Evolutionary conservation across 1,284 basidiomycete genomes (phyloP).

Genomic region (Malassezia dermatis): DNA sequence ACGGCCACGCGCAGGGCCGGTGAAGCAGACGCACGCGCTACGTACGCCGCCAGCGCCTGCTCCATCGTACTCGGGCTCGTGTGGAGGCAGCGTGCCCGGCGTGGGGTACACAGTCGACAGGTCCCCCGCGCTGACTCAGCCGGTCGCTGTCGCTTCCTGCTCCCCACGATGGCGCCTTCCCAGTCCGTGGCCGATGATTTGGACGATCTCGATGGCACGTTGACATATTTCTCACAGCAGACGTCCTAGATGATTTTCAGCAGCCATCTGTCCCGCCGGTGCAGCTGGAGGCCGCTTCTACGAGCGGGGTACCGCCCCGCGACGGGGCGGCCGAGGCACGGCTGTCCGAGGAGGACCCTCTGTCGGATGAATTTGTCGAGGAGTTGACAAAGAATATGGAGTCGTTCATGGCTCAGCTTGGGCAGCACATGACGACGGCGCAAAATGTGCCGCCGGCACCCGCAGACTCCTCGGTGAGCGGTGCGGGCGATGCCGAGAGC

Average conservation of each 20-base stretch:
- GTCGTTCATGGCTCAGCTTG: constrained; percentile 63
- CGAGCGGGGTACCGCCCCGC: constrained; percentile 3
- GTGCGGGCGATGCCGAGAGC: neutral
- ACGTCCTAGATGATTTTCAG: constrained; percentile 54
- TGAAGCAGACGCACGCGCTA: neutral
- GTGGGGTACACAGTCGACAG: neutral
- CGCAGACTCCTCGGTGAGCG: too few relatives aligned
- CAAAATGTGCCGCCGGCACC: neutral
- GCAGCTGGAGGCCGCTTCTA: neutral
- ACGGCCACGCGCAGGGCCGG: neutral
- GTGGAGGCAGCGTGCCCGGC: neutral
- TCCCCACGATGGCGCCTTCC: constrained; percentile 9
- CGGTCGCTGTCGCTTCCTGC: neutral
- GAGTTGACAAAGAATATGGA: constrained; percentile 76
- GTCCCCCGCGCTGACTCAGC: neutral
- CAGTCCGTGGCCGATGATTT: constrained; percentile 33
- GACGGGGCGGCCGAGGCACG: constrained; percentile 25
- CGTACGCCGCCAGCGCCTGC: constrained; percentile 2
- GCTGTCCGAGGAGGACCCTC: constrained; percentile 45
- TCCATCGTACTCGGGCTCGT: neutral
- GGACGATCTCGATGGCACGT: constrained; percentile 43
- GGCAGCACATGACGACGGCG: constrained; percentile 10
- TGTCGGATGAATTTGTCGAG: constrained; percentile 56
- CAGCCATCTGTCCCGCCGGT: neutral
- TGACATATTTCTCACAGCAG: constrained; percentile 38